Evolutionary conservation across 2,329 filamentous ascomycete genomes (phyloP).

Genomic region (Aureobasidium sp.): DNA sequence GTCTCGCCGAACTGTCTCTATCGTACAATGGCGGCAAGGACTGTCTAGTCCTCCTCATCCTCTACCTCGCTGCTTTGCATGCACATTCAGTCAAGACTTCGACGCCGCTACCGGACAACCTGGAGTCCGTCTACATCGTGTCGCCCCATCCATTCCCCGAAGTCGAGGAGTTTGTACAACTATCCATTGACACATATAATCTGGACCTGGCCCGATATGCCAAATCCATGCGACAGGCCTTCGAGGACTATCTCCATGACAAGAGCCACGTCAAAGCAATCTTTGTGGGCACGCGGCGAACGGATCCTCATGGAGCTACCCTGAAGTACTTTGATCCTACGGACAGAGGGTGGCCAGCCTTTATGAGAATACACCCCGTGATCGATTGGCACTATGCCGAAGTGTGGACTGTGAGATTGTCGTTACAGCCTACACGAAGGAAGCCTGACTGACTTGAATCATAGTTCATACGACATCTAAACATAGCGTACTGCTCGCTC

Average conservation of each 20-base stretch:
- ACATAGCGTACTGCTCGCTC: constrained; percentile 74
- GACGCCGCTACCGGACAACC: constrained; percentile 24
- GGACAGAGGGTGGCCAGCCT: constrained; percentile 80
- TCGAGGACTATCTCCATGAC: constrained; percentile 66
- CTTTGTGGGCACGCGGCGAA: constrained; percentile 79
- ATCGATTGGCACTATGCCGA: constrained; percentile 97
- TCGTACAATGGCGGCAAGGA: constrained; percentile 99
- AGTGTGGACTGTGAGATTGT: constrained; percentile 72
- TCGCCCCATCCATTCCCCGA: constrained; percentile 74
- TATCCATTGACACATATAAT: constrained; percentile 59
- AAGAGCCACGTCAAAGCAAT: constrained; percentile 62
- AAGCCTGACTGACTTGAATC: constrained; percentile 2
- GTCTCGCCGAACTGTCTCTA: constrained; percentile 69
- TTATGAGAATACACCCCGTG: constrained; percentile 89
- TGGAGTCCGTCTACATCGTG: constrained; percentile 85
- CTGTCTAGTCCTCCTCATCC: constrained; percentile 82
- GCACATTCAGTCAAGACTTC: constrained; percentile 20
- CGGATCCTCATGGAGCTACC: constrained; percentile 78
- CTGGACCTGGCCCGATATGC: constrained; percentile 68
- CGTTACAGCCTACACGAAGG: background rate
- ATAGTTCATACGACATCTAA: constrained; percentile 70
- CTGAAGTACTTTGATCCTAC: constrained; percentile 80
- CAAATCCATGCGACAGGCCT: constrained; percentile 71
- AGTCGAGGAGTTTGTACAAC: constrained; percentile 74
- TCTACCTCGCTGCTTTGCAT: constrained; percentile 64